Conservation (phyloP, 176 grass and related monocot genomes). For the Musa itinerans region DNA sequence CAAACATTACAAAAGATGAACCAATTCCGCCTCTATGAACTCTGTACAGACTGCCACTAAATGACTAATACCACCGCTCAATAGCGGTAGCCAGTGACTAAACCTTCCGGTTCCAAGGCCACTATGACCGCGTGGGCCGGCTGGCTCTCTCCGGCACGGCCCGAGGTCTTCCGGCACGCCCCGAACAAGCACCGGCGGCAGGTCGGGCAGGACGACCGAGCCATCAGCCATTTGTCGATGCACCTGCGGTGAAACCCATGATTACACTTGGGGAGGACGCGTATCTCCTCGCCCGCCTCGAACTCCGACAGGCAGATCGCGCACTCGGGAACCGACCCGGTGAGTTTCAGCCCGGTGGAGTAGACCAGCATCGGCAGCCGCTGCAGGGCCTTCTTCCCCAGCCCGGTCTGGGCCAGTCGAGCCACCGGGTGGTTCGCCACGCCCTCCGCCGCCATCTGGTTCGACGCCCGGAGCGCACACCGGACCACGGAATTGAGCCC, state of each 20-base stretch:
- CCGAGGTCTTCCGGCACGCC: conserved; percentile 34
- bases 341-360: conserved; percentile 37
- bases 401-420: conserved; percentile 42
- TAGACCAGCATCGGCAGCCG: conserved; percentile 63
- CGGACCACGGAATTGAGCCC: conserved; percentile 73
- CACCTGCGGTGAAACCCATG: conserved; percentile 88
- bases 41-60: not conserved
- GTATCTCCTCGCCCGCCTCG: conserved; percentile 51
- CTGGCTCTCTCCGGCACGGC: conserved; percentile 28
- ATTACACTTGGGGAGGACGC: conserved; percentile 68
- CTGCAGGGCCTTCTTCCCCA: conserved; percentile 56
- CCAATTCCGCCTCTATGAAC: not conserved
- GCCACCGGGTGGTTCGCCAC: conserved; percentile 25
- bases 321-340: conserved; percentile 41
- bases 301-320: conserved; percentile 79
- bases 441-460: conserved; percentile 17
- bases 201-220: conserved; percentile 62
- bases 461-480: conserved; percentile 53
- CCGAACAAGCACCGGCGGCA: conserved; percentile 56
- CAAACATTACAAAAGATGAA: no score
- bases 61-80: not conserved
- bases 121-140: conserved; percentile 25
- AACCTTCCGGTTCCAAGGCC: conserved; percentile 64
- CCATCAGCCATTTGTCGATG: conserved; percentile 83
- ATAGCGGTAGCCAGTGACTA: conserved; percentile 41